Evolutionary conservation across 495 filamentous ascomycete genomes (phyloP).

Genomic region (Delitschia confertaspora): DNA sequence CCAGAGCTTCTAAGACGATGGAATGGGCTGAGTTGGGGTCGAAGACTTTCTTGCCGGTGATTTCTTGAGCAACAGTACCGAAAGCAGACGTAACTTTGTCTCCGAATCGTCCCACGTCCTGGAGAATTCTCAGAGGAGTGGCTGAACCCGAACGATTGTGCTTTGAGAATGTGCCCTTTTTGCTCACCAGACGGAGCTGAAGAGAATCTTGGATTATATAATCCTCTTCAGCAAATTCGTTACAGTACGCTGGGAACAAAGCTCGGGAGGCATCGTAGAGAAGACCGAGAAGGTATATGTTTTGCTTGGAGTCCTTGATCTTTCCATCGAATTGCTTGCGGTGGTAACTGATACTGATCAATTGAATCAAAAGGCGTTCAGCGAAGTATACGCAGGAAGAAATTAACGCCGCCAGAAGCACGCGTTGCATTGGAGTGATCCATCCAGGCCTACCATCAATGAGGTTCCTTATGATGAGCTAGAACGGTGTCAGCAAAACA

Average conservation of each 20-base stretch:
- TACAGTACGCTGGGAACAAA: constrained; percentile 85
- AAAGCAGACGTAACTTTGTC: constrained; percentile 69
- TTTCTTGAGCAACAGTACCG: constrained; percentile 87
- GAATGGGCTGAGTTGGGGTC: constrained; percentile 83
- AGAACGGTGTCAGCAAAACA: neutral
- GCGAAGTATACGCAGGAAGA: constrained; percentile 66
- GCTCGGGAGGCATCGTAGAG: constrained; percentile 82
- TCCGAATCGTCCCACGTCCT: constrained; percentile 70
- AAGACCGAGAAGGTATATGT: constrained; percentile 65
- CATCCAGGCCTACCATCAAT: constrained; percentile 34
- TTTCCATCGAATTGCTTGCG: constrained; percentile 81
- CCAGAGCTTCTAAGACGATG: constrained; percentile 78
- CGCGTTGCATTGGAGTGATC: constrained; percentile 55
- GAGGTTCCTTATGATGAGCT: constrained; percentile 13
- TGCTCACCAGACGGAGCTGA: constrained; percentile 35
- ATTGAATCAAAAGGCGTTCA: constrained; percentile 78
- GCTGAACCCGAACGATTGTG: constrained; percentile 48
- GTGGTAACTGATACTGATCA: constrained; percentile 92
- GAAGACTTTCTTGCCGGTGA: constrained; percentile 90
- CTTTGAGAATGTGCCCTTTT: constrained; percentile 40
- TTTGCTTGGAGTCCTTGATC: constrained; percentile 82
- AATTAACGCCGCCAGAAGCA: constrained; percentile 69
- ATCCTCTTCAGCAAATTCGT: constrained; percentile 85
- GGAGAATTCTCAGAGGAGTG: constrained; percentile 68
- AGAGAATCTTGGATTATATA: constrained; percentile 79